Evolutionary conservation across 2,329 filamentous ascomycete genomes (phyloP), one percentile per base, ranked within the genome.

Genomic region (Escovopsis weberi): DNA sequence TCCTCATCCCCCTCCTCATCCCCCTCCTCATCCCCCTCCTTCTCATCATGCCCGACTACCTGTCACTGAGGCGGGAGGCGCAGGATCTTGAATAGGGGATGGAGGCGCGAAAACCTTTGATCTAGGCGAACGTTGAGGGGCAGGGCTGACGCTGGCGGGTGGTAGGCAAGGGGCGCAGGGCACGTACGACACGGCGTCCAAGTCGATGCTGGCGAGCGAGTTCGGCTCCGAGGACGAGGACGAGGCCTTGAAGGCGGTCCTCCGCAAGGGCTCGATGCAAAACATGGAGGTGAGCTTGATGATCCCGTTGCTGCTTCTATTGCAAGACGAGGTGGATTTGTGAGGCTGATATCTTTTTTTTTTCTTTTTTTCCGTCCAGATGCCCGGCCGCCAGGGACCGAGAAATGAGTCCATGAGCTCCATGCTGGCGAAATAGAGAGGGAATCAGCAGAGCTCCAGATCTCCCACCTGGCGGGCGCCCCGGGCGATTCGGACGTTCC

Each of bases 101-200:
- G n/a, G n/a, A n/a, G n/a, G n/a, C n/a, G n/a, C n/a, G n/a, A n/a
- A n/a, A 23, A 23, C 5, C 23, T 5, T 23, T 23, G 23, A 23
- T 23, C 23, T 3, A 5, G 34, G 42, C 49, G 53, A 48, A 56
- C 43, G 6, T 38, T 32, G 36, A 2, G 4, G 43, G 46, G 5
- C 23, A 23, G 23, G 23, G 23, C 23, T 23, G 23, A 23, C 23
- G 5, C 23, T 23, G 23, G 23, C 23, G 5, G 5, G 3, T 23
- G 23, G 5, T 45, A 94, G 87, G 63, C 87, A 94, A 61, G 89
- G 89, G 50, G 77, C 75, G 37, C 86, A 94, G 61, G 89, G 89
- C 44, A 74, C 79, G 45, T 68, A 83, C 37, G 83, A 95, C 57
- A 65, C 68, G 9, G 87, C 88, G 8, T 82, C 85, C 52, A 84